Conservation (phyloP, 164 flowering plant species). For the Dillenia suffruticosa region DNA sequence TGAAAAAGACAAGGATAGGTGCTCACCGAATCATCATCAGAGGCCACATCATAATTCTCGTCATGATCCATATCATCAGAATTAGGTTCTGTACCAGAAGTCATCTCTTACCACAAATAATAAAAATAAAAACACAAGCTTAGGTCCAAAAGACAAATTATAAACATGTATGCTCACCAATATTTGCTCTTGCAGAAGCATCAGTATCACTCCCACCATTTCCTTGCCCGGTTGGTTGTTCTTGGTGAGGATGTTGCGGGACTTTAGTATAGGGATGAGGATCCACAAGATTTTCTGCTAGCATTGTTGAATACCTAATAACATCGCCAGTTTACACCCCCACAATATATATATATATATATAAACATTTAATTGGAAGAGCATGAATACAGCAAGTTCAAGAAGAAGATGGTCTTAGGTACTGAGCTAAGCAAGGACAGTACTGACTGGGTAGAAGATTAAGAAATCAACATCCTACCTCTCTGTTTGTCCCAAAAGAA, state of each 20-base stretch:
- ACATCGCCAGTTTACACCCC: not conserved
- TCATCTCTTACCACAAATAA: not conserved
- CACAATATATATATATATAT: too few relatives aligned
- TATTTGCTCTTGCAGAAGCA: constrained; percentile 15
- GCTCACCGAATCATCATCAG: constrained; percentile 73
- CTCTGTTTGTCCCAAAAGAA: constrained; percentile 96
- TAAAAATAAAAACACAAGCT: not conserved
- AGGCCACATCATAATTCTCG: constrained; percentile 53
- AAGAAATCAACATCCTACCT: constrained; percentile 37
- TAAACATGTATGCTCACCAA: constrained; percentile 20
- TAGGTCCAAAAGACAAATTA: constrained; percentile 2
- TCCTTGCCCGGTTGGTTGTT: constrained; percentile 19
- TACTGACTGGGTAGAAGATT: not conserved
- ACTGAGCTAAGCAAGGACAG: not conserved
- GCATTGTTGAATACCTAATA: constrained; percentile 96
- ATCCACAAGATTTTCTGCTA: constrained; percentile 90
- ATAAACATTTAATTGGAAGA: too few relatives aligned
- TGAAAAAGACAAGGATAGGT: constrained; percentile 3
- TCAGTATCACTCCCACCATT: constrained; percentile 20
- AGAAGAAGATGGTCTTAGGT: not conserved
- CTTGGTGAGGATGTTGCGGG: constrained; percentile 19
- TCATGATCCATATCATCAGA: constrained; percentile 47
- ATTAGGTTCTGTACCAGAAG: constrained; percentile 29
- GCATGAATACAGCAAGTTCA: not conserved
- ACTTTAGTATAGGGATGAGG: constrained; percentile 26